Conservation (phyloP, 495 filamentous ascomycete species). For the Tetracladium setigerum region DNA sequence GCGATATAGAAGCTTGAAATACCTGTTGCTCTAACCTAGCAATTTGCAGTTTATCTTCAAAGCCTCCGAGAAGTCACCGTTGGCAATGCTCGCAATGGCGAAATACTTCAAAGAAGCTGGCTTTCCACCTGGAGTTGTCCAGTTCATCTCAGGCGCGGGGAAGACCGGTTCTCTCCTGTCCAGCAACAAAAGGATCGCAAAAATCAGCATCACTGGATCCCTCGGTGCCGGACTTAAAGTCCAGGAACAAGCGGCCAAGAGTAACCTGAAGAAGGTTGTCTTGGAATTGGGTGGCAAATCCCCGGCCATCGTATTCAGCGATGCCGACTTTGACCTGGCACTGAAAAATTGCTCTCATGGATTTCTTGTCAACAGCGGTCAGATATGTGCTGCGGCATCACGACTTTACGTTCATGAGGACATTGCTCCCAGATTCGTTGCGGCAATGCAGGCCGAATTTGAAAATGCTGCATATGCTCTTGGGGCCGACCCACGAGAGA, state of each 20-base stretch:
- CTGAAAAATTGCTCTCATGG: slow-evolving; percentile 1
- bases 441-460: slow-evolving; percentile 26
- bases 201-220: slow-evolving; percentile 38
- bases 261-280: slow-evolving; percentile 72
- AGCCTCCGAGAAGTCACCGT: slow-evolving; percentile 30
- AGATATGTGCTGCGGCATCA: slow-evolving; percentile 2
- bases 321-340: slow-evolving; percentile 85
- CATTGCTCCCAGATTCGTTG: neutral
- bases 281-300: slow-evolving; percentile 89
- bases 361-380: neutral
- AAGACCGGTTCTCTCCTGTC: slow-evolving; percentile 30
- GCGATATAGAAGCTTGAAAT: too few species aligned
- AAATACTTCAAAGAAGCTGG: slow-evolving; percentile 27
- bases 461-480: slow-evolving; percentile 28
- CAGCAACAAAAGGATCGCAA: slow-evolving; percentile 29
- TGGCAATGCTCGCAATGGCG: slow-evolving; percentile 20
- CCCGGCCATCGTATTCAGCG: slow-evolving; percentile 76
- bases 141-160: slow-evolving; percentile 30
- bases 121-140: slow-evolving; percentile 26
- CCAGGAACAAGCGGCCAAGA: slow-evolving; percentile 29
- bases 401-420: slow-evolving; percentile 1
- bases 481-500: slow-evolving; percentile 29
- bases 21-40: too few species aligned
- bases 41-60: slow-evolving; percentile 36
- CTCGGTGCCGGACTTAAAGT: slow-evolving; percentile 34